These are phyloP conservation scores for Coccinonectria pachysandricola DNA, from an alignment of 2,329 filamentous ascomycete species.

Conservation along the genomic window DNA sequence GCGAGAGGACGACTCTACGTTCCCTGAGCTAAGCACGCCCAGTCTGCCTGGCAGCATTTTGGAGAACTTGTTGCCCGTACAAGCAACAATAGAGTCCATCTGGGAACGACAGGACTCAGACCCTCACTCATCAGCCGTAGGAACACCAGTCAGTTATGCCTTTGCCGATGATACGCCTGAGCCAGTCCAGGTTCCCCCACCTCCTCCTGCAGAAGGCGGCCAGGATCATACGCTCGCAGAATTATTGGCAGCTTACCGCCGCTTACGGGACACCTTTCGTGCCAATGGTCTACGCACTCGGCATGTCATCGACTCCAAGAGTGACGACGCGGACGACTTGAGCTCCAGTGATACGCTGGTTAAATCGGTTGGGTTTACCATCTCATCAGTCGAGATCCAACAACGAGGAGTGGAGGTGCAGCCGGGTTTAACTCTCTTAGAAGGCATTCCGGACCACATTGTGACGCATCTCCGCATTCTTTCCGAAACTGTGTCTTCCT, in stretches of 20 bases:
- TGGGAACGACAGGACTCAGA: constrained; percentile 32
- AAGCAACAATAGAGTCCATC: constrained; percentile 26
- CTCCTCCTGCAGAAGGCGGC: constrained; percentile 8
- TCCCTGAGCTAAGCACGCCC: constrained; percentile 24
- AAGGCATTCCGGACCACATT: constrained; percentile 73
- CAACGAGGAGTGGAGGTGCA: constrained; percentile 75
- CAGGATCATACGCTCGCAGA: constrained; percentile 33
- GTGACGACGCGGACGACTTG: constrained; percentile 33
- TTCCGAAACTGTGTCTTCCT: constrained; percentile 79
- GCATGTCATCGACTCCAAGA: constrained; percentile 22
- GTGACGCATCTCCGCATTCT: constrained; percentile 82
- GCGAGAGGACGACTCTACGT: constrained; percentile 22
- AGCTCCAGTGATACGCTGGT: constrained; percentile 49
- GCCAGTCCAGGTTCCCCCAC: constrained; percentile 8
- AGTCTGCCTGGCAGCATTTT: constrained; percentile 29
- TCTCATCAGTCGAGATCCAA: constrained; percentile 82
- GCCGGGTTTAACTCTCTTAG: constrained; percentile 63
- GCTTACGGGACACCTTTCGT: constrained; percentile 47
- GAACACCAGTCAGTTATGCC: constrained; percentile 32
- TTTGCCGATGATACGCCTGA: constrained; percentile 27
- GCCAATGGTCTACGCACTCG: constrained; percentile 41
- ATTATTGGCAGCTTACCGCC: constrained; percentile 49
- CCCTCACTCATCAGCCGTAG: constrained; percentile 21
- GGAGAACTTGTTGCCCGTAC: constrained; percentile 27
- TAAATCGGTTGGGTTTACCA: constrained; percentile 67